Base-by-base conservation (phyloP, 2,329 filamentous ascomycete species). In the Grosmannia huntii region DNA sequence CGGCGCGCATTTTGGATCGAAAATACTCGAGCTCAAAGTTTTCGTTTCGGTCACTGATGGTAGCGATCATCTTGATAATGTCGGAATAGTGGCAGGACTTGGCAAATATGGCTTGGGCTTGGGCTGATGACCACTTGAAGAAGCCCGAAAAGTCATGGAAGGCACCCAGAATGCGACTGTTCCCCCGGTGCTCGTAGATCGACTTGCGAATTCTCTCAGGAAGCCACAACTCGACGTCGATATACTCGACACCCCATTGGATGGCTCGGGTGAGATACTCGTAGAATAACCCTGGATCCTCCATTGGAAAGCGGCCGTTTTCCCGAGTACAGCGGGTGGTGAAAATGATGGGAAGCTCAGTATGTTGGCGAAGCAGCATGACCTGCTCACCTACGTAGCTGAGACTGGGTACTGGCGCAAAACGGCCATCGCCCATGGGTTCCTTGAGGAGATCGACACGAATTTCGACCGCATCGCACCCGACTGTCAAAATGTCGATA, bases 11-110 rank as follows among this genome's bases (percentile, higher is more conserved):
- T 63, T 84, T 81, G 12, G 87, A 90, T 33, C 89, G 84, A 72
- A 95, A 95, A 70, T 91, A 91, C 70, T 95, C 90, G 38, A 95
- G 79, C 72, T 95, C 89, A 67, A 95, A 94, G 70, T 95, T 94
- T 65, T 91, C 89, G 67, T 90, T 89, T 68, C 87, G 84, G 48
- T 86, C 85, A 67, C 84, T 86, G 67, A 90, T 88, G 67, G 91
- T 85, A 36, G 86, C 84, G 66, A 94, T 94, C 87, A 95, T 94
- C 74, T 94, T 95, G 67, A 95, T 85, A 59, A 95, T 89, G 68
- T 95, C 89, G 53, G 87, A 86, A 64, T 90, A 90, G 60, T 82
- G 81, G 53, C 81, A 81, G 10, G 86, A 89, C 63, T 85, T 80
- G 60, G 82, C 75, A 64, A 91, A 95, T 4, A 92, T 78, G 12